phyloP scores from a whole-genome alignment of 768 basidiomycete genomes.

The Amanita phalloides region DNA sequence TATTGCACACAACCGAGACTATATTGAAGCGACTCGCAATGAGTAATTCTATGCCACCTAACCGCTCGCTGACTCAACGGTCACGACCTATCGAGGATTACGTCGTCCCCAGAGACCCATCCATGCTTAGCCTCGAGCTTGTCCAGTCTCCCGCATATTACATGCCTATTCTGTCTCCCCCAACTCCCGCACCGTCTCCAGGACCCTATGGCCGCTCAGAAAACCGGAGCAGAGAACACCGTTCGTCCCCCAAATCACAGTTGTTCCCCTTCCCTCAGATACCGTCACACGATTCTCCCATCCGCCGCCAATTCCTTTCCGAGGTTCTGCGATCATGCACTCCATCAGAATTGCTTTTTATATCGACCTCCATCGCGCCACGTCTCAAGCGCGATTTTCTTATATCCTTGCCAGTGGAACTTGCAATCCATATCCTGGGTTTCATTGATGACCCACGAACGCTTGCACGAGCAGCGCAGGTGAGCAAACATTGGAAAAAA shows the following conservation, averaged over 20 bases:
- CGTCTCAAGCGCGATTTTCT: conserved; percentile 56
- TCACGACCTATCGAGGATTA: background rate
- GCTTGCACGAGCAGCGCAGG: conserved; percentile 57
- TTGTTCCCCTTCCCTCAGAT: background rate
- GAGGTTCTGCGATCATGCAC: conserved; percentile 43
- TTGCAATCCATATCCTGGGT: conserved; percentile 63
- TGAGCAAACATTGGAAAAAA: conserved; percentile 60
- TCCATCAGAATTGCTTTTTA: conserved; percentile 51
- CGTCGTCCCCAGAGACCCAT: background rate
- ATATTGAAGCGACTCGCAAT: background rate
- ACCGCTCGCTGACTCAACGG: background rate
- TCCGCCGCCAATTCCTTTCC: conserved; percentile 41
- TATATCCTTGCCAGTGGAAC: conserved; percentile 36
- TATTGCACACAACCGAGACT: too few relatives aligned
- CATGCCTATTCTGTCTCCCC: conserved; percentile 46
- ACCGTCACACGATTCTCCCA: conserved; percentile 21
- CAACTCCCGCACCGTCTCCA: conserved; percentile 55
- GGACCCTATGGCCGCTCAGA: conserved; percentile 15
- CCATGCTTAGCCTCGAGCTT: background rate
- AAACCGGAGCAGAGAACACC: conserved; percentile 8
- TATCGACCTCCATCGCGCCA: conserved; percentile 53
- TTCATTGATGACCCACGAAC: conserved; percentile 71
- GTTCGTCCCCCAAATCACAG: conserved; percentile 11
- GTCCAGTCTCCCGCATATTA: conserved; percentile 20
- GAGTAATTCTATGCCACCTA: background rate